These are phyloP conservation scores for Tritrichomonas musculus DNA, from an alignment of 208 protist species.

Conservation along the genomic window DNA sequence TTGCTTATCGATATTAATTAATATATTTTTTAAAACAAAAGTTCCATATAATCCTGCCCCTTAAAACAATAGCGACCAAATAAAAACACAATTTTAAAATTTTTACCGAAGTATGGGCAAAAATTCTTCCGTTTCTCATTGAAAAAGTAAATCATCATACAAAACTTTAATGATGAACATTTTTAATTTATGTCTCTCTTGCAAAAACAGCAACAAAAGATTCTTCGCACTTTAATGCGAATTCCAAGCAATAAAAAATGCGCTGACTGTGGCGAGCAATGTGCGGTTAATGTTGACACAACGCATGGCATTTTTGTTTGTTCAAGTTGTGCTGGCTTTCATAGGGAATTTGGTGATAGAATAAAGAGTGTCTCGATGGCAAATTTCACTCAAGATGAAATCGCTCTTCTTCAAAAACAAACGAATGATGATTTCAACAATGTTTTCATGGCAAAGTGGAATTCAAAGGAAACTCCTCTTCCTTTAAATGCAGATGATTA, in stretches of 20 bases:
- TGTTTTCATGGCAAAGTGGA: slow-evolving; percentile 20
- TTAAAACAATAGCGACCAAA: too few relatives aligned
- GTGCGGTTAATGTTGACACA: neutral
- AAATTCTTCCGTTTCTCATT: too few relatives aligned
- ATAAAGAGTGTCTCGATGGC: neutral
- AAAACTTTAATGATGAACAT: too few relatives aligned
- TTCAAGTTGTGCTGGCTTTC: neutral
- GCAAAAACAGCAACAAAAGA: too few relatives aligned
- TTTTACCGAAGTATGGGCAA: too few relatives aligned
- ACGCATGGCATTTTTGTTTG: slow-evolving; percentile 13
- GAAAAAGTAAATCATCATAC: too few relatives aligned
- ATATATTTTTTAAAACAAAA: too few relatives aligned
- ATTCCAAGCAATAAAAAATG: neutral
- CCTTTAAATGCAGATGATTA: neutral
- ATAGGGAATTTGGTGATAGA: neutral
- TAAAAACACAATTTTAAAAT: too few relatives aligned
- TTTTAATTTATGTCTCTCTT: too few relatives aligned
- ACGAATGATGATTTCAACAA: slow-evolving; percentile 32
- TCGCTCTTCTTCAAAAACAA: neutral
- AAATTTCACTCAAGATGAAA: slow-evolving; percentile 5
- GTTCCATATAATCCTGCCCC: too few relatives aligned
- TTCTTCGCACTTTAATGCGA: too few relatives aligned
- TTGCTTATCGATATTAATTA: too few relatives aligned
- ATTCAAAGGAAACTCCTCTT: neutral
- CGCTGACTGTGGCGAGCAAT: neutral